A percentile compares a stretch with the other conserved stretches of the same genome.
Evolutionary conservation across 257 asterid genomes (phyloP).

Genomic region (Marsdenia floribunda): DNA sequence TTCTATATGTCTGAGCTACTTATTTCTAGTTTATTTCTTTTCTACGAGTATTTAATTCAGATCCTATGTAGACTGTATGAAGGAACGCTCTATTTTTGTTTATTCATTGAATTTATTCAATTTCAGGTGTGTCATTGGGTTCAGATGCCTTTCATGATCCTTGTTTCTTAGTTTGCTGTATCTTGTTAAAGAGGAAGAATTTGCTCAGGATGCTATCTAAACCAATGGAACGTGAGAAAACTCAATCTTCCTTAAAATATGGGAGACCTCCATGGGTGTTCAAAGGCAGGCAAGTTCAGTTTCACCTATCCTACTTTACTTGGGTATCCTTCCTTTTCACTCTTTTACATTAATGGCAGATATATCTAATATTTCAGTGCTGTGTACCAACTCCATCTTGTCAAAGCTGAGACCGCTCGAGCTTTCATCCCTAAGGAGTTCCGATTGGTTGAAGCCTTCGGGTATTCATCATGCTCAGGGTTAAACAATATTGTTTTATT

Average conservation of each 20-base stretch:
- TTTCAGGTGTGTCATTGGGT: neutral
- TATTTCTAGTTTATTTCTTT: constrained; percentile 1
- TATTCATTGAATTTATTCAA: neutral
- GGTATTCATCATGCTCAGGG: constrained; percentile 37
- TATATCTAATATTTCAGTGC: constrained; percentile 55
- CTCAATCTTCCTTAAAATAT: constrained; percentile 37
- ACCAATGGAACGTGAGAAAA: constrained; percentile 43
- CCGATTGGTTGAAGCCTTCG: constrained; percentile 90
- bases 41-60: neutral
- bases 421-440: constrained; percentile 85
- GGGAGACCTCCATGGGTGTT: constrained; percentile 93
- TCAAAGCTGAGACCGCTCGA: constrained; percentile 90
- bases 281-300: constrained; percentile 77
- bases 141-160: neutral
- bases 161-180: constrained; percentile 5
- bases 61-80: neutral
- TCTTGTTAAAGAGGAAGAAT: constrained; percentile 10
- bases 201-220: constrained; percentile 10
- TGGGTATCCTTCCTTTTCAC: neutral
- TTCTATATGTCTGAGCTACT: neutral
- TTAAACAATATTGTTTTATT: constrained; percentile 2
- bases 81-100: neutral
- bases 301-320: neutral
- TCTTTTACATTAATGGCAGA: neutral
- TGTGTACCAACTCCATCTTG: constrained; percentile 92